Percentiles rank a stretch among this genome's conserved stretches.
Evolutionary conservation across 495 filamentous ascomycete species (phyloP).

Genomic region (Polyplosphaeria fusca): DNA sequence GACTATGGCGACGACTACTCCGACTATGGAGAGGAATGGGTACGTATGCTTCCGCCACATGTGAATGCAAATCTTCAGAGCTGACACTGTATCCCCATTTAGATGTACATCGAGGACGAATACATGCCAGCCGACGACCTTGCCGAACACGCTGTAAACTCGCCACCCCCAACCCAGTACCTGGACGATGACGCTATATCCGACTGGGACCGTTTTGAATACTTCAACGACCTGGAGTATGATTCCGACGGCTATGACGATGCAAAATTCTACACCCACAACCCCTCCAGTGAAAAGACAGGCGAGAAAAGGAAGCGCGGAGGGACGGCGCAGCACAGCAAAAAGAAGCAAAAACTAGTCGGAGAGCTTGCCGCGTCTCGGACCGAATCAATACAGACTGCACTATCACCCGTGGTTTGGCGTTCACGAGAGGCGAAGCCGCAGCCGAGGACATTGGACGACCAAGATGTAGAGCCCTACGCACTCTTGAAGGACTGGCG

Average conservation of each 20-base stretch:
- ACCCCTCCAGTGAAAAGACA: slow-evolving; percentile 4
- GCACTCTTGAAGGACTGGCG: slow-evolving; percentile 42
- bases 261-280: slow-evolving; percentile 9
- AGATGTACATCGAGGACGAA: slow-evolving; percentile 42
- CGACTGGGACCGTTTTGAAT: slow-evolving; percentile 35
- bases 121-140: slow-evolving; percentile 41
- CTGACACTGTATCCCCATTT: too few species aligned
- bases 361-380: neutral
- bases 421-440: slow-evolving; percentile 13
- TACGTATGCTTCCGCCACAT: too few species aligned
- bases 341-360: slow-evolving; percentile 24
- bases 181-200: slow-evolving; percentile 22
- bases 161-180: slow-evolving; percentile 31
- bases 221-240: slow-evolving; percentile 42
- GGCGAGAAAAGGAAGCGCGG: slow-evolving; percentile 28
- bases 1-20: slow-evolving; percentile 35
- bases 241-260: slow-evolving; percentile 40
- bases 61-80: too few species aligned
- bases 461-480: slow-evolving; percentile 18
- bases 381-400: neutral
- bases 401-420: slow-evolving; percentile 24
- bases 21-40: slow-evolving; percentile 36
- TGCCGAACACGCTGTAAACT: slow-evolving; percentile 41
- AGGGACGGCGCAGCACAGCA: slow-evolving; percentile 7
- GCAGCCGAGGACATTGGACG: slow-evolving; percentile 14